A percentile compares a stretch with the other conserved stretches of the same genome.
Conservation (phyloP, 345 rosid genomes). For the Kernera saxatilis region DNA sequence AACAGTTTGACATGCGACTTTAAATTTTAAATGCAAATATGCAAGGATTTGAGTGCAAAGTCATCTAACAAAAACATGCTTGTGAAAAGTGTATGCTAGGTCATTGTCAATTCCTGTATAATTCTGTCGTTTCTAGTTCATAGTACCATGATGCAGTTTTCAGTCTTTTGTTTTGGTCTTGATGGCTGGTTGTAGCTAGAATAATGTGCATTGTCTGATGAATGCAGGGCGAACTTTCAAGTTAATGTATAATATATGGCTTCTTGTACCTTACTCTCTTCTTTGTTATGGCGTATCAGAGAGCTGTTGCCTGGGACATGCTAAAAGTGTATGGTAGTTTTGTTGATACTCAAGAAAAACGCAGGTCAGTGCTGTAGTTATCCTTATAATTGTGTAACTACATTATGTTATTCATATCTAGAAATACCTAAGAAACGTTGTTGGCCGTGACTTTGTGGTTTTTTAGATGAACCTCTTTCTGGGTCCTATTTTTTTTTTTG, state of each 20-base stretch:
- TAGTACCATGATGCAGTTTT: not conserved
- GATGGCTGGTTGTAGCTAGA: constrained; percentile 11
- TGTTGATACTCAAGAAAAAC: constrained; percentile 67
- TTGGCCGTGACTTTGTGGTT: not conserved
- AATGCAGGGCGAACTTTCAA: not conserved
- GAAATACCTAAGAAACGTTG: constrained; percentile 8
- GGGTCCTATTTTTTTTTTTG: not conserved
- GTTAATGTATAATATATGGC: not conserved
- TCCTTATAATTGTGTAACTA: not conserved
- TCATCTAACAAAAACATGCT: not conserved
- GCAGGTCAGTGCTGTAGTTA: constrained; percentile 51
- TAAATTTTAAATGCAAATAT: not conserved
- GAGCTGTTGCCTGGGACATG: constrained; percentile 96
- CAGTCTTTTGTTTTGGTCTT: not conserved
- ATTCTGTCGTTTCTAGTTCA: not conserved
- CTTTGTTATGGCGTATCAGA: constrained; percentile 35
- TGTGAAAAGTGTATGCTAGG: not conserved
- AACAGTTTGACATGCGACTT: not conserved
- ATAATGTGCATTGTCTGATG: constrained; percentile 3
- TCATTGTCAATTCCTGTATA: not conserved
- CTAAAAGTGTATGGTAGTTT: constrained; percentile 79
- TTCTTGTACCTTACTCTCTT: not conserved
- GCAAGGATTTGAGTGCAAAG: not conserved
- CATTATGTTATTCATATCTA: not conserved
- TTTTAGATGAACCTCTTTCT: not conserved